phyloP scores from a whole-genome alignment of 208 protist species.

The Naegleria lovaniensis region DNA sequence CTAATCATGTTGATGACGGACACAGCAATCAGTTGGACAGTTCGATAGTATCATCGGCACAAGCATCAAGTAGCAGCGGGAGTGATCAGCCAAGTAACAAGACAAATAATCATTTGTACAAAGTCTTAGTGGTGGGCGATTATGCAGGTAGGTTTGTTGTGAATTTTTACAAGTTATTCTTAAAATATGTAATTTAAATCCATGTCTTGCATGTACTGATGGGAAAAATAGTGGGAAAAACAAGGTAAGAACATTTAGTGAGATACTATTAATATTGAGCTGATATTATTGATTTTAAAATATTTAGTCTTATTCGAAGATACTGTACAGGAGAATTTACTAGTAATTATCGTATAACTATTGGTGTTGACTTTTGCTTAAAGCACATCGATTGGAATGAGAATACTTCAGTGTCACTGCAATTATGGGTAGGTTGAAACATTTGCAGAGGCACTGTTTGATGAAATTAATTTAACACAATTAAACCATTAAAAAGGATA shows the following conservation, averaged over 20 bases:
- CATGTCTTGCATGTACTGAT: too few relatives aligned
- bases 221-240: slow-evolving; percentile 37
- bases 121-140: slow-evolving; percentile 46
- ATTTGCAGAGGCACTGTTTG: too few relatives aligned
- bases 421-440: background rate
- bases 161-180: too few relatives aligned
- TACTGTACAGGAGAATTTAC: slow-evolving; percentile 44
- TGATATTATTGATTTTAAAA: background rate
- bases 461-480: too few relatives aligned
- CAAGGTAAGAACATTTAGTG: slow-evolving; percentile 18
- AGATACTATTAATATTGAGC: background rate
- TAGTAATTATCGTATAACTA: slow-evolving; percentile 44
- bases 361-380: slow-evolving; percentile 46
- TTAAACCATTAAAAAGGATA: background rate
- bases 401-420: background rate
- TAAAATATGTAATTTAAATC: too few relatives aligned
- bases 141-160: slow-evolving; percentile 33
- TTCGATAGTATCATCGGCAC: too few relatives aligned
- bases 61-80: too few relatives aligned
- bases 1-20: background rate
- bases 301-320: slow-evolving; percentile 33
- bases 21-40: too few relatives aligned
- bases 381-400: slow-evolving; percentile 46
- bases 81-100: background rate
- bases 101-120: slow-evolving; percentile 38